phyloP scores from a whole-genome alignment of 1,139 yeast species.

The Scheffersomyces segobiensis region DNA sequence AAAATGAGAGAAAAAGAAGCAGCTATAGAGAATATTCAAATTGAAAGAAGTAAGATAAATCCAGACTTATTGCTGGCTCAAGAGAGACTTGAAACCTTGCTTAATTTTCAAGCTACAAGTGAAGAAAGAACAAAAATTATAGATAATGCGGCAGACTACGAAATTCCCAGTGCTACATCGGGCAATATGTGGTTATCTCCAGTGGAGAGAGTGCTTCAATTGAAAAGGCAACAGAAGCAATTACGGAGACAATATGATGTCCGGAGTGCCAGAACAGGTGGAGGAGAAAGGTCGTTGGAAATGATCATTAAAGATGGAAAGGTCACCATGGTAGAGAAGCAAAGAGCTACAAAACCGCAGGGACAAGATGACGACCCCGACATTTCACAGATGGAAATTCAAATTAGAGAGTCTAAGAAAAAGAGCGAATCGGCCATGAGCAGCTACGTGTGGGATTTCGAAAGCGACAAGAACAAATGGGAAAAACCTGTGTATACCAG shows the following conservation, averaged over 20 bases:
- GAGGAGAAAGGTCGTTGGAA: conserved; percentile 73
- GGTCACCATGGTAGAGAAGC: conserved; percentile 55
- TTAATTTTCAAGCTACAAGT: conserved; percentile 82
- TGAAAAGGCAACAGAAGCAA: conserved; percentile 81
- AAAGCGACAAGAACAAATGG: conserved; percentile 53
- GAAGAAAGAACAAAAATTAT: conserved; percentile 89
- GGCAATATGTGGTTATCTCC: conserved; percentile 84
- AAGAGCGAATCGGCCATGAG: conserved; percentile 23
- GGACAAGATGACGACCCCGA: conserved; percentile 25
- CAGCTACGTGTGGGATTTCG: conserved; percentile 57
- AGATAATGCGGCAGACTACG: conserved; percentile 92
- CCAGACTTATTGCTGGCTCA: conserved; percentile 69
- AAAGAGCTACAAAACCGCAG: conserved; percentile 11
- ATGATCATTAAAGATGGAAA: conserved; percentile 84
- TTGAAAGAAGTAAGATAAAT: conserved; percentile 40
- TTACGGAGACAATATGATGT: conserved; percentile 60
- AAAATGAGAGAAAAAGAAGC: conserved; percentile 32
- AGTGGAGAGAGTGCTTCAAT: conserved; percentile 76
- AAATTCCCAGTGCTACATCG: conserved; percentile 50
- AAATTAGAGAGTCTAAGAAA: conserved; percentile 21
- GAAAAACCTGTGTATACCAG: conserved; percentile 44
- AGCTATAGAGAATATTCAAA: conserved; percentile 37
- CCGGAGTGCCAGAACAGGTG: conserved; percentile 62
- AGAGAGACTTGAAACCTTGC: conserved; percentile 65
- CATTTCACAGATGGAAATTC: conserved; percentile 27